A percentile compares a stretch with the other conserved stretches of the same genome.
These are phyloP conservation scores for Fusarium armeniacum DNA, from an alignment of 2,329 filamentous ascomycete genomes.

Conservation along the genomic window DNA sequence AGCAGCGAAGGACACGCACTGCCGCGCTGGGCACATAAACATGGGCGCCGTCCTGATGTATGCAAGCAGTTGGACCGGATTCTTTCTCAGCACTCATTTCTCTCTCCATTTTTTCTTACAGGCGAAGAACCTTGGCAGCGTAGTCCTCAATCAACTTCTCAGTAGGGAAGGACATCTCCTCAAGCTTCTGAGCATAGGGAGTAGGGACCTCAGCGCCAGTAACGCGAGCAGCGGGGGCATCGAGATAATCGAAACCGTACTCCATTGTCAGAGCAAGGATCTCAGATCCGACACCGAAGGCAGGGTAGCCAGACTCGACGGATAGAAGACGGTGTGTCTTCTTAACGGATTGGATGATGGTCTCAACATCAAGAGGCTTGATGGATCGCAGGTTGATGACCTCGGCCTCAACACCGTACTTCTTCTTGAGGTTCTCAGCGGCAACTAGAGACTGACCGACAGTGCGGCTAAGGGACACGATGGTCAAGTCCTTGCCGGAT, in stretches of 20 bases:
- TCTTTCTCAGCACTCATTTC: slow-evolving; percentile 27
- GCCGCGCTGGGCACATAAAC: slow-evolving; percentile 25
- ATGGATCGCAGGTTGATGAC: slow-evolving; percentile 98
- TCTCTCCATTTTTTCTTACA: slow-evolving; percentile 65
- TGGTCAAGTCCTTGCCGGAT: slow-evolving; percentile 93
- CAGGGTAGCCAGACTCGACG: slow-evolving; percentile 96
- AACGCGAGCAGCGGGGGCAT: slow-evolving; percentile 92
- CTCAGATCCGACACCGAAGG: slow-evolving; percentile 92
- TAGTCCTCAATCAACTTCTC: slow-evolving; percentile 90
- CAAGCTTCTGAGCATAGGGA: slow-evolving; percentile 91
- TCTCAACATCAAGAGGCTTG: slow-evolving; percentile 95
- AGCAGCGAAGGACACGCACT: slow-evolving; percentile 37
- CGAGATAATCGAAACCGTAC: slow-evolving; percentile 97
- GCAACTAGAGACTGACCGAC: slow-evolving; percentile 92
- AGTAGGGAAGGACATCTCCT: slow-evolving; percentile 95
- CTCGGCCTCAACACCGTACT: slow-evolving; percentile 95
- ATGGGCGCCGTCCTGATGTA: slow-evolving; percentile 24
- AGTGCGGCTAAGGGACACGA: slow-evolving; percentile 94
- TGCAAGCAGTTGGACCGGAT: slow-evolving; percentile 32
- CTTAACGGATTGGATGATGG: slow-evolving; percentile 97
- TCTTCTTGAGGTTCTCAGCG: slow-evolving; percentile 92
- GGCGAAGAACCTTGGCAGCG: slow-evolving; percentile 87
- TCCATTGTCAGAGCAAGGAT: slow-evolving; percentile 96
- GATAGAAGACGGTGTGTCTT: slow-evolving; percentile 94
- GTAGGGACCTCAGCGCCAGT: slow-evolving; percentile 98